Evolutionary conservation across 148 eudicot genomes (phyloP).

Genomic region (Linanthus parryae): DNA sequence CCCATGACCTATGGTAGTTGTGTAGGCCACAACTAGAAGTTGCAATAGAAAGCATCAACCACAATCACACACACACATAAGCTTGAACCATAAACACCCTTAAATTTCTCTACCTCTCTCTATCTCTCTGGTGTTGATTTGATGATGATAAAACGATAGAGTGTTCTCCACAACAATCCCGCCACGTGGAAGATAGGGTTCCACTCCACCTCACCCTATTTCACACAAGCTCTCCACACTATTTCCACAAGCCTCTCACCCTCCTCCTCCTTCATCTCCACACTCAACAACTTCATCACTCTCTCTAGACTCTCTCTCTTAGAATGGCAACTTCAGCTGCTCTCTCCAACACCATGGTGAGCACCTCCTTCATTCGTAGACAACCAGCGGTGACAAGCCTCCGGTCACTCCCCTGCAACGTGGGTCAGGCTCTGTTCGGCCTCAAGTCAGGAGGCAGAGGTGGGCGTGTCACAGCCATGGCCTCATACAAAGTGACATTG

Average conservation of each 20-base stretch:
- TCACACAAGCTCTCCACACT: slow-evolving; percentile 6
- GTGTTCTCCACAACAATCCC: not conserved
- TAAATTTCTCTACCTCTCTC: too few relatives aligned
- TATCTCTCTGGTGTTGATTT: too few relatives aligned
- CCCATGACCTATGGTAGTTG: too few relatives aligned
- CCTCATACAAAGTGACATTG: slow-evolving; percentile 50
- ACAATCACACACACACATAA: slow-evolving; percentile 6
- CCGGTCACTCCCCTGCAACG: slow-evolving; percentile 26
- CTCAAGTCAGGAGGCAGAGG: slow-evolving; percentile 30
- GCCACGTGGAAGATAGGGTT: slow-evolving; percentile 10
- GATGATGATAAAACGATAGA: slow-evolving; percentile 6
- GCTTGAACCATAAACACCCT: not conserved
- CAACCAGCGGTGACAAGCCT: slow-evolving; percentile 32
- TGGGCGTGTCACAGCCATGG: slow-evolving; percentile 41
- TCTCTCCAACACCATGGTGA: slow-evolving; percentile 38
- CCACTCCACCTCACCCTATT: not conserved
- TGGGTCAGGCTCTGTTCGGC: slow-evolving; percentile 36
- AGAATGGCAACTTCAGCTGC: slow-evolving; percentile 30
- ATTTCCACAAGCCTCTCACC: slow-evolving; percentile 7
- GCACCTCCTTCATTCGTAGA: slow-evolving; percentile 42
- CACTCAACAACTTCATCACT: not conserved
- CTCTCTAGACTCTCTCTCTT: not conserved
- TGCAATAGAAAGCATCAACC: too few relatives aligned
- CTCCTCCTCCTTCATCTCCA: not conserved
- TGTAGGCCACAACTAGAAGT: too few relatives aligned